A percentile compares a stretch with the other conserved stretches of the same genome.
These are phyloP conservation scores for Warburgia ugandensis DNA, from an alignment of 164 flowering plant species.

Conservation along the genomic window DNA sequence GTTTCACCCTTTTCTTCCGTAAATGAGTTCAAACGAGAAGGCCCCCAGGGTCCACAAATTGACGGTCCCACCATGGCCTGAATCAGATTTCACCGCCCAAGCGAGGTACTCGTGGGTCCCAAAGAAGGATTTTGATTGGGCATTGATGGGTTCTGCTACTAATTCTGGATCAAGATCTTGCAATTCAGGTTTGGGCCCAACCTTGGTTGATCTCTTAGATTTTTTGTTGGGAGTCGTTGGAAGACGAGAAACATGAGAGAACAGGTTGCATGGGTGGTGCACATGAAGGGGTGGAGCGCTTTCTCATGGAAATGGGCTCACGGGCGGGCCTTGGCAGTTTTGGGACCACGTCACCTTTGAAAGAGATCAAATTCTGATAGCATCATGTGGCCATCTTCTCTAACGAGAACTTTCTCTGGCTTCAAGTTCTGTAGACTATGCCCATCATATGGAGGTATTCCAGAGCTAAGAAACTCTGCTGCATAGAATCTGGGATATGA, in stretches of 20 bases:
- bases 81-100: slow-evolving; percentile 77
- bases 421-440: slow-evolving; percentile 67
- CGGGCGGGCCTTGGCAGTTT: slow-evolving; percentile 30
- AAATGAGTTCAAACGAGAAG: slow-evolving; percentile 68
- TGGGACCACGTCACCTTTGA: slow-evolving; percentile 80
- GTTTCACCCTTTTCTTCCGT: slow-evolving; percentile 76
- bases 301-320: not conserved
- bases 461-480: slow-evolving; percentile 68
- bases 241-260: slow-evolving; percentile 52
- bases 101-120: slow-evolving; percentile 97
- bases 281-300: slow-evolving; percentile 34
- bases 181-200: slow-evolving; percentile 3
- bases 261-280: slow-evolving; percentile 63
- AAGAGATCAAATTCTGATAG: slow-evolving; percentile 86
- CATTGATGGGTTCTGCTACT: slow-evolving; percentile 65
- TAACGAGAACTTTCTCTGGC: slow-evolving; percentile 79
- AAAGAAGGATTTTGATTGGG: slow-evolving; percentile 72
- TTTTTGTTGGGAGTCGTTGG: slow-evolving; percentile 12
- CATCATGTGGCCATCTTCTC: slow-evolving; percentile 92
- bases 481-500: slow-evolving; percentile 92
- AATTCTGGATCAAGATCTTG: slow-evolving; percentile 35
- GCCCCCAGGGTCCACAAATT: slow-evolving; percentile 96
- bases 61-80: slow-evolving; percentile 78
- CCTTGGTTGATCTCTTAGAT: slow-evolving; percentile 5
- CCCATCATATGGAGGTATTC: slow-evolving; percentile 97